Evolutionary conservation across 2,329 filamentous ascomycete genomes (phyloP).

Genomic region (Sclerotinia sclerotiorum): DNA sequence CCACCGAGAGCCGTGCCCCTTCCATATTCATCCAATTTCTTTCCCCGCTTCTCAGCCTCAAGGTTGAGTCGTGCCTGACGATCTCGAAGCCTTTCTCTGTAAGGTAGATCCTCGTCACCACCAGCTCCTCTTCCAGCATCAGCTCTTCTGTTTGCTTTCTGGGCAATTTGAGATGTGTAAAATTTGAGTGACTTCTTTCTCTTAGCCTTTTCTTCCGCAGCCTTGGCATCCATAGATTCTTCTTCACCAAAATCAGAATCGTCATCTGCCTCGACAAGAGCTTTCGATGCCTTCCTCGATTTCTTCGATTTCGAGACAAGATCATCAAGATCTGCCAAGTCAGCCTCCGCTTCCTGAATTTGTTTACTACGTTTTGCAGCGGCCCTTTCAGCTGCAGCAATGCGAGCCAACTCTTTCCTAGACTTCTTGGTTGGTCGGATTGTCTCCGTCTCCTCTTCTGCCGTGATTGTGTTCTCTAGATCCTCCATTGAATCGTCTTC

Average conservation of each 20-base stretch:
- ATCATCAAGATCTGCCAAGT: conserved; percentile 44
- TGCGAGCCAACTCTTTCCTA: conserved; percentile 44
- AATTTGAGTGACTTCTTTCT: conserved; percentile 93
- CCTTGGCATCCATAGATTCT: conserved; percentile 70
- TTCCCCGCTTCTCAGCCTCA: conserved; percentile 83
- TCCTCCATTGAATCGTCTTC: conserved; percentile 30
- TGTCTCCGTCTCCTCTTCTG: conserved; percentile 12
- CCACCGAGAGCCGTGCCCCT: conserved; percentile 64
- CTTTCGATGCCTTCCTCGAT: conserved; percentile 42
- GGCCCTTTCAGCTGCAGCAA: conserved; percentile 43
- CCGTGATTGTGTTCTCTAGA: conserved; percentile 37
- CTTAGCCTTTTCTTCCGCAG: conserved; percentile 81
- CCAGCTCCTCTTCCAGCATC: conserved; percentile 71
- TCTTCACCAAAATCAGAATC: conserved; percentile 95
- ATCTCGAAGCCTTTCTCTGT: conserved; percentile 85
- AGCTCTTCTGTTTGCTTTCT: conserved; percentile 85
- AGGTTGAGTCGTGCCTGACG: conserved; percentile 81
- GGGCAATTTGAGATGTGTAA: conserved; percentile 96
- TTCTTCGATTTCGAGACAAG: conserved; percentile 34
- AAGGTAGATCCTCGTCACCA: conserved; percentile 79
- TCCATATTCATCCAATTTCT: conserved; percentile 60
- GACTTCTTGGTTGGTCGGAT: conserved; percentile 15
- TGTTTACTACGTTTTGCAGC: conserved; percentile 37
- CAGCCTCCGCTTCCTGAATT: conserved; percentile 45
- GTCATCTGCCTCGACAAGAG: conserved; percentile 60